Evolutionary conservation across 2,329 filamentous ascomycete species (phyloP).

Genomic region (Pezicula carpinea): DNA sequence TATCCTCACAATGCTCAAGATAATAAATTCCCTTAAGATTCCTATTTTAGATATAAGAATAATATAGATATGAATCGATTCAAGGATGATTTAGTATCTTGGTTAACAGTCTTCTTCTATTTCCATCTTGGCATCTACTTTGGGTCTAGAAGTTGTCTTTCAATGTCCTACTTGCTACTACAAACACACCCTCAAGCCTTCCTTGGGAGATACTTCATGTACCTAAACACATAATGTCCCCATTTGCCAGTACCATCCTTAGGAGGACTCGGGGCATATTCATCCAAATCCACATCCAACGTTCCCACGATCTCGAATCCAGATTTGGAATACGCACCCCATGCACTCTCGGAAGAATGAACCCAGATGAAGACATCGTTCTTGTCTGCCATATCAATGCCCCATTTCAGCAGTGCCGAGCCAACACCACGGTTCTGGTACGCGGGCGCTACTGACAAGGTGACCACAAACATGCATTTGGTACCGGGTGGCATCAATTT

Average conservation of each 20-base stretch:
- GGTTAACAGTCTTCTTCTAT: no score
- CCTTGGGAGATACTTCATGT: conserved; percentile 17
- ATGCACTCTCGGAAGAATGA: neutral
- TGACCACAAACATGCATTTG: conserved; percentile 32
- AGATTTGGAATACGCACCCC: neutral
- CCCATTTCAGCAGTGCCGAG: conserved; percentile 19
- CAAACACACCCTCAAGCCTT: no score
- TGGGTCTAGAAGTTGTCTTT: no score
- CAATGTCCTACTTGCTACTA: no score
- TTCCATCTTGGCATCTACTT: no score
- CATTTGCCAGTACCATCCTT: conserved; percentile 15
- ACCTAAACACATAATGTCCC: conserved; percentile 30
- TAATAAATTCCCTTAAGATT: no score
- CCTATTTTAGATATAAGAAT: no score
- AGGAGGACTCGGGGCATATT: conserved; percentile 19
- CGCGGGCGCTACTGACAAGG: conserved; percentile 28
- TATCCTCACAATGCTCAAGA: no score
- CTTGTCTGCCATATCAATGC: neutral
- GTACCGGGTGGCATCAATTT: conserved; percentile 22
- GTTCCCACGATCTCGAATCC: conserved; percentile 18
- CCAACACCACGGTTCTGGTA: conserved; percentile 31
- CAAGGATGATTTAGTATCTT: no score
- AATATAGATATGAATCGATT: no score
- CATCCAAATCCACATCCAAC: conserved; percentile 29
- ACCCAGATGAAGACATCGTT: neutral